Evolutionary conservation across 2,329 filamentous ascomycete species (phyloP).

Genomic region (Fusarium sp.): DNA sequence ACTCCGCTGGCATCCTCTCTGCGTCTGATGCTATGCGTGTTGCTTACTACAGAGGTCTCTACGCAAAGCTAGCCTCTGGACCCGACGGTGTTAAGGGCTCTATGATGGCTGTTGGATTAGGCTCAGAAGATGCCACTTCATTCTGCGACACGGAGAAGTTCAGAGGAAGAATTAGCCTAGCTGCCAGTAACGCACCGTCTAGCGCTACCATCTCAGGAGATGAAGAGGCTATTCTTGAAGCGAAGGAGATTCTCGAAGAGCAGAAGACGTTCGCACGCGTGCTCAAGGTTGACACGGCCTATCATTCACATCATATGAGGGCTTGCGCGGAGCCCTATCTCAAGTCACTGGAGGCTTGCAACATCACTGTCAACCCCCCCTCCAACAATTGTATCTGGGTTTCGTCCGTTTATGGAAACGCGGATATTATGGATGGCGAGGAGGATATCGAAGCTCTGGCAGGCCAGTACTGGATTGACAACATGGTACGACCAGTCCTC

Average conservation of each 20-base stretch:
- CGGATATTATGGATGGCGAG: background rate
- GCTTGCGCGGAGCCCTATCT: conserved; percentile 15
- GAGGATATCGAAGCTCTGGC: background rate
- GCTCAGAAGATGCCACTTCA: background rate
- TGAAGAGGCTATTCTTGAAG: conserved; percentile 4
- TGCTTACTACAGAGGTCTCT: conserved; percentile 7
- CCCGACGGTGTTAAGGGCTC: background rate
- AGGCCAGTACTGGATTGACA: conserved; percentile 9
- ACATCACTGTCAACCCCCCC: background rate
- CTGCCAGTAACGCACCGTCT: conserved; percentile 9
- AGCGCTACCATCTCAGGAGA: conserved; percentile 17
- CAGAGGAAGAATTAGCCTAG: background rate
- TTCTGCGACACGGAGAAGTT: background rate
- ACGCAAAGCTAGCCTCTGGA: background rate
- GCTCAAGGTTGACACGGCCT: conserved; percentile 13
- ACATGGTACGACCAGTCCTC: background rate
- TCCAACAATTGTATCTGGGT: conserved; percentile 2
- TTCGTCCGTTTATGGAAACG: conserved; percentile 3
- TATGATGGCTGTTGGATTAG: conserved; percentile 11
- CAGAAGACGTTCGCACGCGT: background rate
- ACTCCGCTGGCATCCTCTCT: conserved; percentile 1
- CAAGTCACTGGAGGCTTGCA: background rate
- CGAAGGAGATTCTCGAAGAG: background rate
- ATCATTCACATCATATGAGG: conserved; percentile 12
- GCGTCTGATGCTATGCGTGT: conserved; percentile 6